phyloP scores from a whole-genome alignment of 768 basidiomycete species.

The Strobilomyces confusus region DNA sequence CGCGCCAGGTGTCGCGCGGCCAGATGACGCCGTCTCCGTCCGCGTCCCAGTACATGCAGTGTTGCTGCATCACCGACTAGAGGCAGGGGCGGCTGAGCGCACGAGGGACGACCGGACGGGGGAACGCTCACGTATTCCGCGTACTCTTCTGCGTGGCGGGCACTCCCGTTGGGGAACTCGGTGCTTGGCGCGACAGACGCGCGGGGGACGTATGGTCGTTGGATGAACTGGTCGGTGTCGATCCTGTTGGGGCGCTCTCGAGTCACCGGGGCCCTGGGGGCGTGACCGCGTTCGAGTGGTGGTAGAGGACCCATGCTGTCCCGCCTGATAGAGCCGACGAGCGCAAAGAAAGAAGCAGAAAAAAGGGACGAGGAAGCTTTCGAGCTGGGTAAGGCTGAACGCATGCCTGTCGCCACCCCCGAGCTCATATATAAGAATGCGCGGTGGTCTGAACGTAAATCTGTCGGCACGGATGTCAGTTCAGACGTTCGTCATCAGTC shows the following conservation, averaged over 20 bases:
- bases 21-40: conserved; percentile 42
- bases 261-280: conserved; percentile 21
- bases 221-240: conserved; percentile 26
- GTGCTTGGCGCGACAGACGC: conserved; percentile 26
- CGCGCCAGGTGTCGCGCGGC: conserved; percentile 40
- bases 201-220: conserved; percentile 28
- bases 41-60: conserved; percentile 39
- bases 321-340: conserved; percentile 18
- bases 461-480: conserved; percentile 2
- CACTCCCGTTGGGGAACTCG: conserved; percentile 22
- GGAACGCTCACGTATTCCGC: conserved; percentile 17
- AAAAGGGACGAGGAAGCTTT: conserved; percentile 14
- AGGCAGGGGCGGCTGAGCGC: background rate
- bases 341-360: conserved; percentile 15
- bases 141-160: conserved; percentile 16
- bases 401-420: conserved; percentile 18
- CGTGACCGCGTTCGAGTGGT: conserved; percentile 16
- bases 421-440: background rate
- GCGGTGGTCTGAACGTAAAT: conserved; percentile 15
- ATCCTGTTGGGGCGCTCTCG: conserved; percentile 14
- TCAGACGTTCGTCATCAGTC: background rate
- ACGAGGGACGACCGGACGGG: background rate
- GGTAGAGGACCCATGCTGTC: conserved; percentile 16
- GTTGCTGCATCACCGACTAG: conserved; percentile 40
- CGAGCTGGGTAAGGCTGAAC: conserved; percentile 5